Conservation (phyloP, 331 rosid genomes). For the Cydonia oblonga region DNA sequence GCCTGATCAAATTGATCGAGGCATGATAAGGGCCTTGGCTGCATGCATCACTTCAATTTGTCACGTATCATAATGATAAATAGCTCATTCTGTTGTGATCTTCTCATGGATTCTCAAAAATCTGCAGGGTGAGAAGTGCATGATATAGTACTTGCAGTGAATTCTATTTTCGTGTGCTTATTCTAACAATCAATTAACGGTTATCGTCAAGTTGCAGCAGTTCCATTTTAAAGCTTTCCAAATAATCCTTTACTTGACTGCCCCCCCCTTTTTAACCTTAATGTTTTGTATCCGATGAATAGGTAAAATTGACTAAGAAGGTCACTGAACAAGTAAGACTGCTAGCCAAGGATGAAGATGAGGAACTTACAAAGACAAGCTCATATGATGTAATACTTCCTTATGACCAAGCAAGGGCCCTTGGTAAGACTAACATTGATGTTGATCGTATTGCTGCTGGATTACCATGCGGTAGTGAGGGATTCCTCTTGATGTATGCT, state of each 20-base stretch:
- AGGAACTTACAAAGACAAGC: conserved; percentile 53
- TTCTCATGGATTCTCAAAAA: too few species aligned
- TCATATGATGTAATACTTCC: conserved; percentile 71
- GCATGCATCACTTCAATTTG: too few species aligned
- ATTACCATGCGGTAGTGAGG: conserved; percentile 98
- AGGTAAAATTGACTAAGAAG: conserved; percentile 84
- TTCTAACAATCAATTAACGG: too few species aligned
- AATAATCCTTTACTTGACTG: neutral
- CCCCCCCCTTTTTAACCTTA: neutral
- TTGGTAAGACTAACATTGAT: conserved; percentile 92
- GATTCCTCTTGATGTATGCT: conserved; percentile 94
- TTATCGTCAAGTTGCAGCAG: too few species aligned
- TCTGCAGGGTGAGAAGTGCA: too few species aligned
- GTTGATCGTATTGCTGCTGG: conserved; percentile 95
- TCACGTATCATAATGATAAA: too few species aligned
- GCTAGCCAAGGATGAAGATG: conserved; percentile 76
- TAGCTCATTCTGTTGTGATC: too few species aligned
- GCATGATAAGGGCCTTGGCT: too few species aligned
- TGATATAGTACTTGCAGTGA: too few species aligned
- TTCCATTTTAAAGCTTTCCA: neutral
- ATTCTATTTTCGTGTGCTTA: too few species aligned
- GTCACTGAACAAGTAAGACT: conserved; percentile 92
- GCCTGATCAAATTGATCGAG: too few species aligned
- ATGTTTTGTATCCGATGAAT: conserved; percentile 1
- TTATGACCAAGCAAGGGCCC: conserved; percentile 98